Base-by-base conservation (phyloP, 1,139 yeast genomes). In the Martiniozyma asiatica region DNA sequence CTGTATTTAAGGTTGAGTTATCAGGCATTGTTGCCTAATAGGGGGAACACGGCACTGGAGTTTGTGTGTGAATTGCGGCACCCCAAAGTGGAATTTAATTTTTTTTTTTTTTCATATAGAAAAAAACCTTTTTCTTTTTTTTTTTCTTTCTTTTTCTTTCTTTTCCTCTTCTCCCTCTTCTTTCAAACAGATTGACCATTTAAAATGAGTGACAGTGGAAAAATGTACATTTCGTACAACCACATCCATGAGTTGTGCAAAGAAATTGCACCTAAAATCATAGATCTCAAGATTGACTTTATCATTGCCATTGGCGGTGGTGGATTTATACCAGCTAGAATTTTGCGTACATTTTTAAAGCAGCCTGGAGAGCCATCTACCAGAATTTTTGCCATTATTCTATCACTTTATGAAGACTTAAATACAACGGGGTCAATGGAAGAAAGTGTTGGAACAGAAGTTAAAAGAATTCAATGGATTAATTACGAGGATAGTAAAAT, bases 291-390 rank as follows among this genome's bases (percentile, higher is more conserved):
- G 29, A 67, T 74, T 15, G 78, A 72, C 46, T 56, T 69, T 38
- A 72, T 73, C 44, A 68, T 73, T 35, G 76, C 77, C 36, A 73
- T 73, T 39, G 79, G 80, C 31, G 52, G 51, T 20, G 53, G 97
- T 47, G 97, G 97, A 5, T 80, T 87, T 57, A 87, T 87, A 39
- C 97, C 97, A 12, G 96, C 97, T 18, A 73, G 97, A 53, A 87
- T 87, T 60, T 69, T 87, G 47, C 73, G 97, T 55, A 76, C 96
- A 1, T 87, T 87, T 58, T 63, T 87, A 48, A 85, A 84, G 57
- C 76, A 75, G 41, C 80, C 79, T 32, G 94, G 93, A 35, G 69
- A 79, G 41, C 85, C 89, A 46, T 85, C 84, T 54, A 81, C 85
- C 38, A 81, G 94, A 44, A 84, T 87, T 48, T 89, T 82, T 73